Evolutionary conservation across 257 asterid species (phyloP), one percentile per base, ranked within the genome.

Genomic region (Cinchona pubescens): DNA sequence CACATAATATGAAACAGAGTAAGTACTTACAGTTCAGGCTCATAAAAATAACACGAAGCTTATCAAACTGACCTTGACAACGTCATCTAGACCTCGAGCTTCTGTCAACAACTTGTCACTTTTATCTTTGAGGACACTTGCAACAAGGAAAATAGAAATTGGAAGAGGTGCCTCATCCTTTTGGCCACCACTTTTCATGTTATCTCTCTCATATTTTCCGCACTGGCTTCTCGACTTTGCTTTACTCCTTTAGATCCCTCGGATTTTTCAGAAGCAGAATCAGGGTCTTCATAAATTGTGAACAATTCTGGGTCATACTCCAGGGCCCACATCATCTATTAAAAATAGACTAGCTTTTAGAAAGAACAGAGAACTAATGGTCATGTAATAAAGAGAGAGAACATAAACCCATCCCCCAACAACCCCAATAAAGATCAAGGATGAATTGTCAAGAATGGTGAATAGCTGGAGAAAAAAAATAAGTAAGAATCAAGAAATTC

Each of bases 241-340:
- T 80, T 86, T 90, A n/a, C n/a, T 66, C 85, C 89, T 78, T 80
- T 90, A 18, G 91, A 81, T 72, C 86, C 94, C 58, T 85, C 89
- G 10, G 90, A 38, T 75, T 74, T 89, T 45, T 84, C 93, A 53
- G 56, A 56, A 49, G 83, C 72, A 42, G 78, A 80, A 35, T 84
- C 90, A 73, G 84, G 85, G 38, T 87, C 96, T 83, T 93, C 93
- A 34, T 91, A 88, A 76, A 76, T 9, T 61, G 75, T 13, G 75
- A 82, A 93, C 66, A 87, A 60, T 74, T 85, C 92, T 1, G 98
- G 97, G 40, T 93, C 92, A n/a, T 90, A 93, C 72, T 93, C 98
- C 58, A 93, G 82, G 13, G 97, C 98, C 98, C 98, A 93, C 98
- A 93, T 93, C 96, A 93, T 88, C 98, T 93, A 84, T 77, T 53